Evolutionary conservation across 441 rosid genomes (phyloP), one percentile per base, ranked within the genome.

Genomic region (Brassica hybrid): DNA sequence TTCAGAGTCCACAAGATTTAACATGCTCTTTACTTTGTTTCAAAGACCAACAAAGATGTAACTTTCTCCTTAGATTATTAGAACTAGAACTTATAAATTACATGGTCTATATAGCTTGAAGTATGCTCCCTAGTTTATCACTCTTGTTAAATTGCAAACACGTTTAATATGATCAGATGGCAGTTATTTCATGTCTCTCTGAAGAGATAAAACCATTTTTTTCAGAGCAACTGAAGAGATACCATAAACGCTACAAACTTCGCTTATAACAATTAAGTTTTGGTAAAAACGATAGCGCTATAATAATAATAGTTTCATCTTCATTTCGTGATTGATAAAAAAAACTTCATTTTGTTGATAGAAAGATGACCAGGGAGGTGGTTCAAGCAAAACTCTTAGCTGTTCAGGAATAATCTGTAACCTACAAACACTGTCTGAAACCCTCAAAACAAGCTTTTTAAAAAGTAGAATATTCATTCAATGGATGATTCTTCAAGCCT

Each of bases 1-100:
- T 94, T 72, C 77, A 87, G 88, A n/a, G 78, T 86, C 60, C 94
- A 88, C 87, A 86, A 83, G 84, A 89, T 95, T 38, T 38, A 38
- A 10, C 45, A 38, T 38, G 12, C 45, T 38, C 13, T 38, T n/a
- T 38, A 38, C 45, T 9, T 9, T 38, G 13, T 38, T 38, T 38
- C 13, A 38, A 38, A 38, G 4, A 38, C 45, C 45, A n/a, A n/a
- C n/a, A 38, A 12, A 38, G 45, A 9, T 38, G 4, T 0, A 10
- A 50, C 8, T 50, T 50, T 50, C 3, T 50, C 18, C 18, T 50
- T 50, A 2, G n/a, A n/a, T n/a, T n/a, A n/a, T n/a, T n/a, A n/a
- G n/a, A n/a, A n/a, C n/a, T n/a, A n/a, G n/a, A n/a, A n/a, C n/a
- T n/a, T n/a, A n/a, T n/a, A n/a, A n/a, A n/a, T n/a, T n/a, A n/a